phyloP scores from a whole-genome alignment of 2,329 filamentous ascomycete genomes.

The Dactylellina haptotyla region DNA sequence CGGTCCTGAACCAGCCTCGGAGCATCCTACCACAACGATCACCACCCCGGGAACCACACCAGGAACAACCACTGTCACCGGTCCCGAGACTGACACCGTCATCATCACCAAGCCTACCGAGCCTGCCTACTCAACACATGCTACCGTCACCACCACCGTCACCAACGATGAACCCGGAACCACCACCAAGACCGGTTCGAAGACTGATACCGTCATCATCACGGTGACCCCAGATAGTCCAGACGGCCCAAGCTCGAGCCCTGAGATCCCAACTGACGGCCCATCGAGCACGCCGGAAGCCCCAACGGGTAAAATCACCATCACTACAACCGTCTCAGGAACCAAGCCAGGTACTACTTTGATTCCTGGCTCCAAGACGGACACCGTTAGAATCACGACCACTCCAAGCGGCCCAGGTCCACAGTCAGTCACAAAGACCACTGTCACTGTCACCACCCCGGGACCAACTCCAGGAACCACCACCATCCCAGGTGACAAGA shows the following conservation, averaged over 20 bases:
- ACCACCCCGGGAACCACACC: neutral
- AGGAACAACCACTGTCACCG: neutral
- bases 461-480: neutral
- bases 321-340: neutral
- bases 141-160: neutral
- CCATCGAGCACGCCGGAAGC: too few relatives aligned
- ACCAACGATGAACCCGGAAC: neutral
- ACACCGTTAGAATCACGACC: neutral
- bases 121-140: neutral
- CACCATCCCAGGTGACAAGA: neutral
- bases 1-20: neutral
- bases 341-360: neutral
- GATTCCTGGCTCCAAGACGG: neutral
- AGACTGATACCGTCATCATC: conserved; percentile 5
- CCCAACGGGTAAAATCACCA: neutral
- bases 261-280: too few relatives aligned
- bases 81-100: neutral
- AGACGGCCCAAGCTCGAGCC: too few relatives aligned
- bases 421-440: too few relatives aligned
- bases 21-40: neutral
- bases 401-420: too few relatives aligned
- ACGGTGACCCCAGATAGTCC: neutral
- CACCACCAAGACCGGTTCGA: neutral
- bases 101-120: neutral
- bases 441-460: conserved; percentile 2